These are phyloP conservation scores for Quercus phellos DNA, from an alignment of 331 rosid species.

Conservation along the genomic window DNA sequence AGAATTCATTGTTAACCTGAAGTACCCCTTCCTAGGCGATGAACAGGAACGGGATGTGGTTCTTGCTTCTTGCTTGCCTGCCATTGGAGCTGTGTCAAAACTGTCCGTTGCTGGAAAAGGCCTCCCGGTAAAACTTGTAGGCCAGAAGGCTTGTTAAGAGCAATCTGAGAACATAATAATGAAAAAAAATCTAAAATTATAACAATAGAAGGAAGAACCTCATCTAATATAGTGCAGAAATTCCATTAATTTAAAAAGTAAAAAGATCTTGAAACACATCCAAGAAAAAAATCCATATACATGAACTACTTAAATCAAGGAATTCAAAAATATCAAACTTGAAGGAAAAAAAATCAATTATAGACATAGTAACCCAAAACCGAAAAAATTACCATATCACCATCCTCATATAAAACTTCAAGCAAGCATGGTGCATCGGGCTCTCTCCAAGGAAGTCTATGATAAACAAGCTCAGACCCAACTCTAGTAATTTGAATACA, in stretches of 20 bases:
- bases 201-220: background rate
- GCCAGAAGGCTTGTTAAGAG: conserved; percentile 82
- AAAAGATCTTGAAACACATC: background rate
- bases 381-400: conserved; percentile 51
- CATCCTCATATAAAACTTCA: conserved; percentile 67
- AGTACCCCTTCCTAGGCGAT: conserved; percentile 95
- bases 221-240: background rate
- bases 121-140: conserved; percentile 97
- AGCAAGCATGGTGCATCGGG: conserved; percentile 65
- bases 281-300: background rate
- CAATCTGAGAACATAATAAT: conserved; percentile 49
- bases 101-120: conserved; percentile 91
- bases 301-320: background rate
- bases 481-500: conserved; percentile 28
- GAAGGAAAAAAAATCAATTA: conserved; percentile 9
- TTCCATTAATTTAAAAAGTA: background rate
- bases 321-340: background rate
- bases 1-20: conserved; percentile 56
- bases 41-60: conserved; percentile 71
- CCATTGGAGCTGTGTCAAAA: conserved; percentile 78
- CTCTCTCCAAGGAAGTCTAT: conserved; percentile 87
- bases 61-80: conserved; percentile 39
- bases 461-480: conserved; percentile 67
- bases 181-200: background rate
- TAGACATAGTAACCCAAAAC: background rate